Base-by-base conservation (phyloP, 306 rosid species). In the Alnus rubra region DNA sequence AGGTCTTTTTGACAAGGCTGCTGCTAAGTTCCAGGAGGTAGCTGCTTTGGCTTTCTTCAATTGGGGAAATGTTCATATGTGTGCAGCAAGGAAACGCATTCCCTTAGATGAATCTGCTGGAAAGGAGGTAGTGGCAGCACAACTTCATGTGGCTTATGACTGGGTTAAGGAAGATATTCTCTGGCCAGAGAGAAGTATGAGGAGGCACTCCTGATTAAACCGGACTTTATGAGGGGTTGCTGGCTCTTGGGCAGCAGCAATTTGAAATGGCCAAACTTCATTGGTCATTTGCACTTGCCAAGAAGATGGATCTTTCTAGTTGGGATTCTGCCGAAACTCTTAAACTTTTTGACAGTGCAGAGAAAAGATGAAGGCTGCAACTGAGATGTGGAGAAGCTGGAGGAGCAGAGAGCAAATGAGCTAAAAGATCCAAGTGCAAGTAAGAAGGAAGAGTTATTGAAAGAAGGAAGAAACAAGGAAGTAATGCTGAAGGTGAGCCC, bases 181-280 rank as follows among this genome's bases (percentile, higher is more conserved):
- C 80, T 93, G 89, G 99, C 99, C 23, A 87, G 86, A 84, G 89
- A 89, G 84, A 93, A 91, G 89, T 96, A 96, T 14, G 94, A 92
- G 80, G 96, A 96, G 82, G 98, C 97, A 42, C 97, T 93, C 71
- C 23, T 73, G 74, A 96, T 96, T 71, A 91, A 93, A 83, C 98
- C 98, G 9, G 98, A 96, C 80, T 96, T 69, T 93, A 96, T 74
- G 99, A 96, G 85, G 97, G 98, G 28, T 82, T 96, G 76, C 88
- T 96, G 75, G 98, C 98, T 19, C 84, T 96, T 71, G 97, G 99
- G 69, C 98, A 95, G 80, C 98, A 94, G 71, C 92, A 95, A 83
- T 92, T 92, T 88, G 98, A 92, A 86, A 91, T 91, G 97, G 98
- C 98, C 50, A 95, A 95, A 87, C 98, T 95, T 77, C 91, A 92